phyloP scores from a whole-genome alignment of 257 asterid genomes.

The Nicotiana tomentosiformis region DNA sequence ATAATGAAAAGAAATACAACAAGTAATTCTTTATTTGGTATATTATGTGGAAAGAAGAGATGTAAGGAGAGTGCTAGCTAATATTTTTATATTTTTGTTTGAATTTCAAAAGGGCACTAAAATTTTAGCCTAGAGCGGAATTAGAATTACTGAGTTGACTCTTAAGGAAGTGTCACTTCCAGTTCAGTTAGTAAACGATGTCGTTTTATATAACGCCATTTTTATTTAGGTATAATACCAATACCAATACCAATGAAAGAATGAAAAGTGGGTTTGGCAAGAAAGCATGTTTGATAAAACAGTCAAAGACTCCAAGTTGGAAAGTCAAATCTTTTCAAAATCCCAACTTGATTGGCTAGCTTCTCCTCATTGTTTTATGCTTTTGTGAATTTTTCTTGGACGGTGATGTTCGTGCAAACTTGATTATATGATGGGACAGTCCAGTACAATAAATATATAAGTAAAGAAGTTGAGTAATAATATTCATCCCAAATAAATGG shows the following conservation, averaged over 20 bases:
- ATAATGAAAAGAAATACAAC: background rate
- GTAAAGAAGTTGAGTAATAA: too few relatives aligned
- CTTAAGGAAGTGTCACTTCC: background rate
- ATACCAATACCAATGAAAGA: background rate
- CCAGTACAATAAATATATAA: too few relatives aligned
- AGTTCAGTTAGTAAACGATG: background rate
- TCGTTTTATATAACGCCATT: background rate
- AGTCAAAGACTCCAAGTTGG: background rate
- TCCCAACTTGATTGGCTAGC: background rate
- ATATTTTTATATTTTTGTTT: background rate
- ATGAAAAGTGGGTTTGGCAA: background rate
- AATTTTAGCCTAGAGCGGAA: background rate
- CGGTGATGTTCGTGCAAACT: too few relatives aligned
- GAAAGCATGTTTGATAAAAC: background rate
- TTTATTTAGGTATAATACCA: background rate
- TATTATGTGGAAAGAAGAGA: background rate
- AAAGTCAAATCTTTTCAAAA: background rate
- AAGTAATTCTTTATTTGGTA: background rate
- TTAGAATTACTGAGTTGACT: background rate
- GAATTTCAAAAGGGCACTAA: background rate
- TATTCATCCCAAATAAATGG: too few relatives aligned
- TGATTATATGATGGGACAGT: too few relatives aligned
- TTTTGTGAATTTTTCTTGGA: too few relatives aligned
- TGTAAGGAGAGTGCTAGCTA: background rate
- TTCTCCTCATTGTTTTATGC: too few relatives aligned